phyloP scores from a whole-genome alignment of 2,329 filamentous ascomycete genomes.

The Pseudogymnoascus sp. region DNA sequence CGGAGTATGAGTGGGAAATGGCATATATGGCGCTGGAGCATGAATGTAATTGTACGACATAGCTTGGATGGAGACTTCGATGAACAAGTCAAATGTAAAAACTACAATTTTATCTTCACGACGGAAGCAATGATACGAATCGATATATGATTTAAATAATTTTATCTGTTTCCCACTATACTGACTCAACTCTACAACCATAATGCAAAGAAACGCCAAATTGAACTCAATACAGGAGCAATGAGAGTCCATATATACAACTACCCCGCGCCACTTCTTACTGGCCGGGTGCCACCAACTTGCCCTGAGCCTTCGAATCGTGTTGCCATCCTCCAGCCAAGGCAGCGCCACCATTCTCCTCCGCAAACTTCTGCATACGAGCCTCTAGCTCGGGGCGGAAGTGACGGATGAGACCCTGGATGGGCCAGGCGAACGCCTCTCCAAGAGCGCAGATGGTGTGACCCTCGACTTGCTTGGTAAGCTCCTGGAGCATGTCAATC shows the following conservation, averaged over 20 bases:
- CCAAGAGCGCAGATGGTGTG: constrained; percentile 97
- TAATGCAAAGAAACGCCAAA: constrained; percentile 9
- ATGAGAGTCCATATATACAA: constrained; percentile 19
- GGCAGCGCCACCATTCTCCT: constrained; percentile 62
- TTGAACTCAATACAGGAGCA: constrained; percentile 8
- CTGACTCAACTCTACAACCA: constrained; percentile 9
- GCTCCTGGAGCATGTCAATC: constrained; percentile 98
- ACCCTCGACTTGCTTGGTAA: constrained; percentile 98
- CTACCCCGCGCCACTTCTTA: constrained; percentile 37
- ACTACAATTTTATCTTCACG: neutral
- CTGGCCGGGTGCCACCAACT: constrained; percentile 82
- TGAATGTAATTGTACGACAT: neutral
- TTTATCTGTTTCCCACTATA: constrained; percentile 5
- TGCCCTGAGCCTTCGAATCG: constrained; percentile 65
- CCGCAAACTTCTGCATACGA: constrained; percentile 72
- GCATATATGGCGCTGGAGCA: constrained; percentile 3
- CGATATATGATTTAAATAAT: constrained; percentile 2
- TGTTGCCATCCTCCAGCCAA: constrained; percentile 85
- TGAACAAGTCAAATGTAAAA: neutral
- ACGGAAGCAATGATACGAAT: neutral
- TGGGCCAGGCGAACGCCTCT: constrained; percentile 96
- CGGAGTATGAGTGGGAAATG: neutral
- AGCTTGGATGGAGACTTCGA: neutral
- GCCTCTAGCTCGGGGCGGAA: constrained; percentile 94
- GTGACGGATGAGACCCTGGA: constrained; percentile 96